These are phyloP conservation scores for Saprolegnia parasitica DNA, from an alignment of 352 stramenopile genomes.

Conservation along the genomic window DNA sequence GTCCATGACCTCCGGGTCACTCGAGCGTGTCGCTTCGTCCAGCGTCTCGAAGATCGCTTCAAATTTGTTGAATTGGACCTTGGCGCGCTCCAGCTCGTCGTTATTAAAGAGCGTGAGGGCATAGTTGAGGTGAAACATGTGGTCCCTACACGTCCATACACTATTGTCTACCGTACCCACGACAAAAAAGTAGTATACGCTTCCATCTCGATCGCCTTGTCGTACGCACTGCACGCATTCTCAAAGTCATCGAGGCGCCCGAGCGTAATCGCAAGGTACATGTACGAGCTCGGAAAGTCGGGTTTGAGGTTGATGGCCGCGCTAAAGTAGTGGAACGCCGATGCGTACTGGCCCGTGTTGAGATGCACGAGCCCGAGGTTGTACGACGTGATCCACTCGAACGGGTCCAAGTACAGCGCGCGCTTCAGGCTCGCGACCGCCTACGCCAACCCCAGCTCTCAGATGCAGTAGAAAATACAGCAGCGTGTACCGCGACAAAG, in stretches of 20 bases:
- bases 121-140: constrained; percentile 87
- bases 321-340: constrained; percentile 92
- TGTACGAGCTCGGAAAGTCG: constrained; percentile 87
- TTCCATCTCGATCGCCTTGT: constrained; percentile 89
- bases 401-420: constrained; percentile 89
- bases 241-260: constrained; percentile 88
- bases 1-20: constrained; percentile 64
- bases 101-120: constrained; percentile 87
- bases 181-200: constrained; percentile 35
- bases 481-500: constrained; percentile 58
- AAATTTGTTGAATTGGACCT: constrained; percentile 79
- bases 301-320: constrained; percentile 84
- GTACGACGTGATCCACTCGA: constrained; percentile 94
- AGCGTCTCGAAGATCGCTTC: constrained; percentile 72
- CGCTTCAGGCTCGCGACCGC: constrained; percentile 89
- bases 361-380: constrained; percentile 93
- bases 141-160: constrained; percentile 41
- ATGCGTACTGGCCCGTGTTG: constrained; percentile 89
- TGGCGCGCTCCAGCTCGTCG: constrained; percentile 81
- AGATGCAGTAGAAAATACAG: background rate
- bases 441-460: background rate
- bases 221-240: constrained; percentile 88
- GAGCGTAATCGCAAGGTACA: constrained; percentile 90
- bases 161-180: no score
- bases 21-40: constrained; percentile 59